phyloP scores from a whole-genome alignment of 2,329 filamentous ascomycete species.

The Fusarium anthophilum region DNA sequence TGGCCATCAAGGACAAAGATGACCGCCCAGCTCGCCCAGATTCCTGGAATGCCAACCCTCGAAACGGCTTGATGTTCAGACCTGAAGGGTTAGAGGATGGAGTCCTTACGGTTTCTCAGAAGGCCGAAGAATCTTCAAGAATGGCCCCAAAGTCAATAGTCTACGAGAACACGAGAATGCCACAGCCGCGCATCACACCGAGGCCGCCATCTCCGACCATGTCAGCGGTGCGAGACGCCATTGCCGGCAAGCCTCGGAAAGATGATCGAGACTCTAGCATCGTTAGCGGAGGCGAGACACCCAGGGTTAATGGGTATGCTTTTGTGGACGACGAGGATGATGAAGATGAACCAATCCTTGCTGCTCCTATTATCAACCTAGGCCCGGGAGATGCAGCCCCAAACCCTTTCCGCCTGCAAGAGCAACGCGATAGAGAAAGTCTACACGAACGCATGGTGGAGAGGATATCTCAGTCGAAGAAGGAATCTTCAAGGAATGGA shows the following conservation, averaged over 20 bases:
- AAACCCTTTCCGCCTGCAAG: constrained; percentile 83
- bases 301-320: constrained; percentile 89
- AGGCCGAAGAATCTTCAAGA: constrained; percentile 74
- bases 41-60: constrained; percentile 76
- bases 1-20: constrained; percentile 73
- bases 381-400: constrained; percentile 70
- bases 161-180: constrained; percentile 85
- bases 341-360: constrained; percentile 42
- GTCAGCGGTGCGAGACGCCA: constrained; percentile 84
- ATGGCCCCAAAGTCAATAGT: constrained; percentile 80
- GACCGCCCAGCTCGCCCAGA: constrained; percentile 81
- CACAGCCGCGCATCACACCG: constrained; percentile 55
- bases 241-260: constrained; percentile 74
- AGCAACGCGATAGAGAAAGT: constrained; percentile 79
- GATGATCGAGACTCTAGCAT: constrained; percentile 69
- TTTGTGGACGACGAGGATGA: constrained; percentile 87
- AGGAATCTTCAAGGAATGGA: constrained; percentile 66
- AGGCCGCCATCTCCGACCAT: constrained; percentile 81
- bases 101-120: constrained; percentile 71
- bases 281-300: constrained; percentile 73
- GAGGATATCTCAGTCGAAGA: constrained; percentile 76
- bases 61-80: constrained; percentile 88
- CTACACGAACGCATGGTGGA: constrained; percentile 90
- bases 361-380: constrained; percentile 61
- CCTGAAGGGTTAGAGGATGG: constrained; percentile 72